phyloP scores from a whole-genome alignment of 148 eudicot species.

The Silene uniflora region DNA sequence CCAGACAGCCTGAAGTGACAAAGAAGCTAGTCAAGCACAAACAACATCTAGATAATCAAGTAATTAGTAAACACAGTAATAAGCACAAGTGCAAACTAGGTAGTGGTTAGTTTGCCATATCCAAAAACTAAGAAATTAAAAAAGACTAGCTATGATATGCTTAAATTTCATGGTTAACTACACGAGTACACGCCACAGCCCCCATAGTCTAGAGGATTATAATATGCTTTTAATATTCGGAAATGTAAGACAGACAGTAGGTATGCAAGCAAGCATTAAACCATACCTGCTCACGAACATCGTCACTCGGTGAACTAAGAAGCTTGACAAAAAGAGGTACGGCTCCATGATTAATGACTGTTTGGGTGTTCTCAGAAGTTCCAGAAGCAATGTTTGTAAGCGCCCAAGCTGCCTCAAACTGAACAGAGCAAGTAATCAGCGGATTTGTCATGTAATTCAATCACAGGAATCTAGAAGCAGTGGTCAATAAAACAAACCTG shows the following conservation, averaged over 20 bases:
- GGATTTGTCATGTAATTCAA: background rate
- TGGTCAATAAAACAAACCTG: conserved; percentile 44
- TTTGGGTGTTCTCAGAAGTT: conserved; percentile 84
- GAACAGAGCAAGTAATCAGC: conserved; percentile 1
- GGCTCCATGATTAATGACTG: conserved; percentile 81
- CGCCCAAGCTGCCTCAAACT: conserved; percentile 98
- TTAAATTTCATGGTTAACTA: background rate
- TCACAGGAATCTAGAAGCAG: background rate
- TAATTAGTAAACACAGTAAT: background rate
- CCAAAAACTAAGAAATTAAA: background rate
- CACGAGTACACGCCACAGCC: background rate
- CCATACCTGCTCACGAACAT: conserved; percentile 88
- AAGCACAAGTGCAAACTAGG: background rate
- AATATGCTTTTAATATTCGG: background rate
- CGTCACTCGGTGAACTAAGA: conserved; percentile 72
- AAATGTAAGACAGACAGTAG: background rate
- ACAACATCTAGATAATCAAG: background rate
- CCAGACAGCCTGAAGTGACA: conserved; percentile 65
- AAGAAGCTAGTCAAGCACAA: background rate
- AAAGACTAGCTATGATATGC: background rate
- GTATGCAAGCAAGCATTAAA: background rate
- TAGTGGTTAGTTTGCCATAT: background rate
- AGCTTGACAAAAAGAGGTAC: conserved; percentile 80
- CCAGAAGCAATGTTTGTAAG: conserved; percentile 95
- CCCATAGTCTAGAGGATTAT: background rate